phyloP scores from a whole-genome alignment of 768 basidiomycete species.

The Gymnopilus junonius region DNA sequence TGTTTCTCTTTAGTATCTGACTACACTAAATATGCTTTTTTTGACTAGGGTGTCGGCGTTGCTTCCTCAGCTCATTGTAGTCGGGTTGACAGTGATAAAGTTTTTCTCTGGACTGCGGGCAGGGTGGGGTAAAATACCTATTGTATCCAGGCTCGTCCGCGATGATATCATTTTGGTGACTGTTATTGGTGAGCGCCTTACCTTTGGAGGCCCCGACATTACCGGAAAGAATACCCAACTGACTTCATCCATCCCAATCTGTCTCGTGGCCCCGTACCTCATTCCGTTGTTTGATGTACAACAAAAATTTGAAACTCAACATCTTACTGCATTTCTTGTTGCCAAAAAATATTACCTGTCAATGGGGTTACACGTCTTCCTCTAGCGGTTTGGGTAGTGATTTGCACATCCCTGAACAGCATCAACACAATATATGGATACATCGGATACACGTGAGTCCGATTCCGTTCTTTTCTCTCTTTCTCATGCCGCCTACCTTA shows the following conservation, averaged over 20 bases:
- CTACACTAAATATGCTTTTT: not conserved
- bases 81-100: conserved; percentile 22
- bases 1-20: not conserved
- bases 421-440: conserved; percentile 23
- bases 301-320: not conserved
- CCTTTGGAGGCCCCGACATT: not conserved
- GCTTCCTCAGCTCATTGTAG: conserved; percentile 20
- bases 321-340: not conserved
- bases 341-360: not conserved
- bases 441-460: conserved; percentile 25
- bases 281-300: not conserved
- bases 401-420: conserved; percentile 18
- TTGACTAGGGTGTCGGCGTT: conserved; percentile 14
- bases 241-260: not conserved
- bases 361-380: not conserved
- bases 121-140: conserved; percentile 24
- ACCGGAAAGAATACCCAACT: not conserved
- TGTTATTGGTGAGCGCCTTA: conserved; percentile 20
- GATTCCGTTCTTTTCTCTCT: conserved; percentile 24
- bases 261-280: not conserved
- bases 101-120: conserved; percentile 20
- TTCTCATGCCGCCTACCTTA: conserved; percentile 18
- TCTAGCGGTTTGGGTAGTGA: conserved; percentile 19
- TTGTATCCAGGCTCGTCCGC: conserved; percentile 23
- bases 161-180: conserved; percentile 24